Evolutionary conservation across 2,329 filamentous ascomycete species (phyloP).

Genomic region (Clarireedia sp.): DNA sequence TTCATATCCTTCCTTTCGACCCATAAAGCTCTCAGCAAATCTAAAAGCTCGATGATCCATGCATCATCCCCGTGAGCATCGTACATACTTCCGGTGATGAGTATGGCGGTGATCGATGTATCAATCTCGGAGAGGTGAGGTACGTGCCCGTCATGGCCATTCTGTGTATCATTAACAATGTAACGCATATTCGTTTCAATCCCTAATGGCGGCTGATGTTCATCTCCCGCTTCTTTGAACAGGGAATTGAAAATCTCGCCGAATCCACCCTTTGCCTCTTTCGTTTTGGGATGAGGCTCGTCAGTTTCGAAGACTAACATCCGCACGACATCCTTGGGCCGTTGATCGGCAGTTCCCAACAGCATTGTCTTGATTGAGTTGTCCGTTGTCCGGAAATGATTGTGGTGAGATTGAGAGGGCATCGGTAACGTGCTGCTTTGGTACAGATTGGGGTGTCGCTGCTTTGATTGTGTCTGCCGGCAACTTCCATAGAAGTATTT

Average conservation of each 20-base stretch:
- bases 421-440: too few relatives aligned
- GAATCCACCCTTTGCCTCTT: constrained; percentile 42
- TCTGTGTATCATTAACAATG: constrained; percentile 35
- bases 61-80: constrained; percentile 65
- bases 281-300: constrained; percentile 43
- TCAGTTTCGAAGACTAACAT: constrained; percentile 53
- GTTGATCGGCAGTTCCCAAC: neutral
- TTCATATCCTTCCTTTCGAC: constrained; percentile 52
- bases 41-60: constrained; percentile 70
- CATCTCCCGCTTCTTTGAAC: constrained; percentile 42
- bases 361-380: neutral
- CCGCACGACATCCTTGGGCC: constrained; percentile 21
- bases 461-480: too few relatives aligned
- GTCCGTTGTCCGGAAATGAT: neutral
- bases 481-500: too few relatives aligned
- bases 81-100: constrained; percentile 70
- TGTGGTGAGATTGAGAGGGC: too few relatives aligned
- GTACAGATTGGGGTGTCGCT: too few relatives aligned
- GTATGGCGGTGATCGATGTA: constrained; percentile 61
- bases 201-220: constrained; percentile 45
- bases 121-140: constrained; percentile 2
- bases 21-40: constrained; percentile 53
- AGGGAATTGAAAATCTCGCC: constrained; percentile 45
- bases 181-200: constrained; percentile 48
- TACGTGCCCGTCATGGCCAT: neutral